phyloP scores from a whole-genome alignment of 257 asterid genomes.

The Penstemon newberryi region DNA sequence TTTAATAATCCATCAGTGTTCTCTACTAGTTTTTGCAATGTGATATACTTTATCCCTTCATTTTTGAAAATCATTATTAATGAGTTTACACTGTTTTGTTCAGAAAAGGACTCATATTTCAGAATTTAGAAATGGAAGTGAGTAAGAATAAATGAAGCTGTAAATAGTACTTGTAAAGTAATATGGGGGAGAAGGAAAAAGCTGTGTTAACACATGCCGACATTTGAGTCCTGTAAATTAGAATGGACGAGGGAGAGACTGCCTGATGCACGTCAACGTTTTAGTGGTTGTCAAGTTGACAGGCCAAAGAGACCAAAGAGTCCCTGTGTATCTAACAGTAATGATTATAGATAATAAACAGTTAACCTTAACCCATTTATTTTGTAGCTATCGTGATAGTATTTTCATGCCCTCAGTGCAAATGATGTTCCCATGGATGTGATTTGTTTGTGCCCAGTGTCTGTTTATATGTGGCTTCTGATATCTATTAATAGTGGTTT shows the following conservation, averaged over 20 bases:
- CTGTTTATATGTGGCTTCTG: background rate
- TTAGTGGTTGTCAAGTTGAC: background rate
- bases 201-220: background rate
- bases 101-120: too few species aligned
- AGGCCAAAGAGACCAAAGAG: background rate
- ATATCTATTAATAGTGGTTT: background rate
- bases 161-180: background rate
- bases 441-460: constrained; percentile 9
- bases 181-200: background rate
- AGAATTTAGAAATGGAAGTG: background rate
- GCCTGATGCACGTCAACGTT: background rate
- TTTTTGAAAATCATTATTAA: too few species aligned
- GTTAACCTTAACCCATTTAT: background rate
- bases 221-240: background rate
- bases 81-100: too few species aligned
- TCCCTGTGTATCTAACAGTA: background rate
- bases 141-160: background rate
- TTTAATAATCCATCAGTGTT: too few species aligned
- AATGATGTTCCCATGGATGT: background rate
- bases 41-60: background rate
- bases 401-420: background rate
- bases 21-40: background rate
- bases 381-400: background rate
- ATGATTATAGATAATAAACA: background rate
- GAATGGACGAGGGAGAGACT: background rate